Evolutionary conservation across 805 yeast species (phyloP).

Genomic region (Monosporozyma yasuniensis): DNA sequence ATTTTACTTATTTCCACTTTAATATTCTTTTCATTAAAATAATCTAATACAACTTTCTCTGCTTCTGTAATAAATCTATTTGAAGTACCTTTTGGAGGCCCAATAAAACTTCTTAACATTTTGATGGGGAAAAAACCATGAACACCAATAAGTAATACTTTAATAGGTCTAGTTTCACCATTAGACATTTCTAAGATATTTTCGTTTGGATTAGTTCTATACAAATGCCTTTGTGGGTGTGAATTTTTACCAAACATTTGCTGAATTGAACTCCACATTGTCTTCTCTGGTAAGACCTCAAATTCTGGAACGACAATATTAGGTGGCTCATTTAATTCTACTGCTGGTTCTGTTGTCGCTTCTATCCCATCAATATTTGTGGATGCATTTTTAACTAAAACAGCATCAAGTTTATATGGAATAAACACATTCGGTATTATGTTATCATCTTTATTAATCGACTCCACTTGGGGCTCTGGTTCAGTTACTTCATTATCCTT

Average conservation of each 20-base stretch:
- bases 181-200: constrained; percentile 15
- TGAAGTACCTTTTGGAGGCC: constrained; percentile 96
- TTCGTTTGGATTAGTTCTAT: constrained; percentile 11
- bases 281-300: constrained; percentile 22
- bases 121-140: constrained; percentile 94
- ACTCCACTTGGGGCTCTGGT: not conserved
- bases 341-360: not conserved
- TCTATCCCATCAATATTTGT: not conserved
- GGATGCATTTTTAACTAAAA: constrained; percentile 12
- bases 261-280: constrained; percentile 20
- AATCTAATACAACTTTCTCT: constrained; percentile 61
- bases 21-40: constrained; percentile 41
- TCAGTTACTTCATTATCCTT: not conserved
- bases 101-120: constrained; percentile 76
- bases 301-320: constrained; percentile 28
- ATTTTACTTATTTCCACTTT: constrained; percentile 67
- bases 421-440: constrained; percentile 13
- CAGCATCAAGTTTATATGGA: constrained; percentile 16
- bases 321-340: constrained; percentile 9
- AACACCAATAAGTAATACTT: constrained; percentile 79
- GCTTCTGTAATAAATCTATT: constrained; percentile 85
- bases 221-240: constrained; percentile 12
- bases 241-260: constrained; percentile 12
- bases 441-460: not conserved
- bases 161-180: constrained; percentile 32